phyloP scores from a whole-genome alignment of 441 rosid species.

The Daphne laureola region DNA sequence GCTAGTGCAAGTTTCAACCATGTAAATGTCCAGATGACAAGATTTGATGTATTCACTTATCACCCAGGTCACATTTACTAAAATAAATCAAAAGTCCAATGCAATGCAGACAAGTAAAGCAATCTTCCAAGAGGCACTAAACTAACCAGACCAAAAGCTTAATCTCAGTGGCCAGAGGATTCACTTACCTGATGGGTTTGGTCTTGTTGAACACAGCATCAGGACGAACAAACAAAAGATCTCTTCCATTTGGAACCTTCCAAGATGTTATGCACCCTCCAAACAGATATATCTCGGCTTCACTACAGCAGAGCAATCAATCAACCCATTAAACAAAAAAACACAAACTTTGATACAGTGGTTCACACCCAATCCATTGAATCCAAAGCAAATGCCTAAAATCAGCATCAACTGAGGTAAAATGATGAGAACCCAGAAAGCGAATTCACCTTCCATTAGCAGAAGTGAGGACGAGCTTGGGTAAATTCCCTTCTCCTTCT shows the following conservation, averaged over 20 bases:
- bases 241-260: slow-evolving; percentile 69
- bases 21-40: too few species aligned
- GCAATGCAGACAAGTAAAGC: too few species aligned
- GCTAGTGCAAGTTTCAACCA: too few species aligned
- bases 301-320: slow-evolving; percentile 29
- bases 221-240: slow-evolving; percentile 87
- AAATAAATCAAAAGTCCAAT: too few species aligned
- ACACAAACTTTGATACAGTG: not conserved
- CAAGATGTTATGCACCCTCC: slow-evolving; percentile 94
- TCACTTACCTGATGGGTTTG: slow-evolving; percentile 74
- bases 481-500: slow-evolving; percentile 85
- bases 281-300: slow-evolving; percentile 82
- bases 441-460: slow-evolving; percentile 49
- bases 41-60: too few species aligned
- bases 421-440: not conserved
- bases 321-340: not conserved
- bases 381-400: not conserved
- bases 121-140: too few species aligned
- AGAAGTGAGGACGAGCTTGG: slow-evolving; percentile 75
- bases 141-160: not conserved
- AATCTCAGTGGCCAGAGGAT: too few species aligned
- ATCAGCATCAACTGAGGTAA: not conserved
- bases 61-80: too few species aligned
- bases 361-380: not conserved
- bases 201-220: slow-evolving; percentile 94